Evolutionary conservation across 768 basidiomycete genomes (phyloP).

Genomic region (Sarcodon aspratus): DNA sequence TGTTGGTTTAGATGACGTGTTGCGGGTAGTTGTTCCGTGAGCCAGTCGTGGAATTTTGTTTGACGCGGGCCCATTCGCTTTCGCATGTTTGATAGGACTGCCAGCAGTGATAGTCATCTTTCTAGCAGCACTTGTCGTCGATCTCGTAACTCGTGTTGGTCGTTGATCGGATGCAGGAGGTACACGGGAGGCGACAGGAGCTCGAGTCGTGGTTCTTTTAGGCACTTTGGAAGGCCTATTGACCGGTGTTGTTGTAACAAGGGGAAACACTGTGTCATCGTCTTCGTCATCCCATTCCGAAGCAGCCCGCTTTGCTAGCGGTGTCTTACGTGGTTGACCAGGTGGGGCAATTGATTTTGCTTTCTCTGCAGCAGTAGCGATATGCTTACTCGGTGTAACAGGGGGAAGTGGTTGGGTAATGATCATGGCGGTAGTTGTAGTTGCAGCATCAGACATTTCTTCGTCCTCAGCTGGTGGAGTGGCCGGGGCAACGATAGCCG

Average conservation of each 20-base stretch:
- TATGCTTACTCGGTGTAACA: conserved; percentile 72
- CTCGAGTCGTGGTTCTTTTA: conserved; percentile 15
- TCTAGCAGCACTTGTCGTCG: conserved; percentile 37
- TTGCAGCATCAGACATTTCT: conserved; percentile 30
- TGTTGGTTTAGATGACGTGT: conserved; percentile 25
- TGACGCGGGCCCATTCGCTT: conserved; percentile 18
- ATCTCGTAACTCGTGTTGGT: conserved; percentile 64
- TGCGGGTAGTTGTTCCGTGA: conserved; percentile 35
- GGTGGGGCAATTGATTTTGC: conserved; percentile 66
- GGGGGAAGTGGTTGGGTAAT: conserved; percentile 38
- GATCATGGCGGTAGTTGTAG: conserved; percentile 24
- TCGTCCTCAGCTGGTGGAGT: conserved; percentile 80
- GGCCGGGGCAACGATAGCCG: conserved; percentile 54
- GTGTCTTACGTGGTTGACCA: conserved; percentile 83
- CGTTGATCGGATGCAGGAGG: conserved; percentile 62
- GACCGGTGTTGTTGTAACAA: conserved; percentile 23
- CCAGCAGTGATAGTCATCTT: conserved; percentile 8
- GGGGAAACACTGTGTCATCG: conserved; percentile 49
- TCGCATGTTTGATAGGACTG: conserved; percentile 13
- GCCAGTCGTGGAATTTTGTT: conserved; percentile 30
- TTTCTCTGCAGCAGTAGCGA: conserved; percentile 57
- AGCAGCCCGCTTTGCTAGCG: conserved; percentile 59
- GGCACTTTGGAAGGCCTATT: conserved; percentile 17
- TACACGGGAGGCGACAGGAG: conserved; percentile 28
- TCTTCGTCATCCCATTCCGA: conserved; percentile 56